Conservation (phyloP, 768 basidiomycete genomes). For the Pisolithus marmoratus region DNA sequence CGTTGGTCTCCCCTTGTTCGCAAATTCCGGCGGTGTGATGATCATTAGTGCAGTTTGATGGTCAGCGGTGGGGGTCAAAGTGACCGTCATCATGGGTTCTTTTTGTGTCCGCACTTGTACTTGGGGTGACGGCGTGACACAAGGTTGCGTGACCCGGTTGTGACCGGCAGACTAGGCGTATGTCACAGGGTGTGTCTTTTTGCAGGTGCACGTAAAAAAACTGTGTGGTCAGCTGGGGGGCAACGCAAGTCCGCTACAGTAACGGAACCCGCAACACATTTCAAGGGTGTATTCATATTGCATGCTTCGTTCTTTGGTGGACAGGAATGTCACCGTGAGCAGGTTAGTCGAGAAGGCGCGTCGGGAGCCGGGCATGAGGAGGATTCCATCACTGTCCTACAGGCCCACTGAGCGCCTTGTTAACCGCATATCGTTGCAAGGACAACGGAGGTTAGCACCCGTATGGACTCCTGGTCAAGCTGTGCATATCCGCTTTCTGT, state of each 20-base stretch:
- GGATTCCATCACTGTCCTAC: not conserved
- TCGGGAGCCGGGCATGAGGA: not conserved
- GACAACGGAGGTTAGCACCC: not conserved
- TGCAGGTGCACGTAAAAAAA: too few relatives aligned
- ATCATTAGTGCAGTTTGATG: too few relatives aligned
- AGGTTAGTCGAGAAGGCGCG: conserved; percentile 23
- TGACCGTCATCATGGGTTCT: too few relatives aligned
- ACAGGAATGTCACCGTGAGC: conserved; percentile 33
- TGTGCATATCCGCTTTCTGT: conserved; percentile 22
- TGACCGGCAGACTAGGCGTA: too few relatives aligned
- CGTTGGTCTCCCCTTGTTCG: too few relatives aligned
- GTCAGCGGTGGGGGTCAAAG: too few relatives aligned
- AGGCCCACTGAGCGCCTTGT: too few relatives aligned
- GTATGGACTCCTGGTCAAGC: conserved; percentile 2
- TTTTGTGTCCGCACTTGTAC: too few relatives aligned
- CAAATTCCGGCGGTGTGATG: too few relatives aligned
- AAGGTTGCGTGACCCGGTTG: too few relatives aligned
- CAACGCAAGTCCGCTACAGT: not conserved
- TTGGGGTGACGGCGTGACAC: too few relatives aligned
- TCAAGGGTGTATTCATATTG: conserved; percentile 14
- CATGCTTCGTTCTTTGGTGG: conserved; percentile 35
- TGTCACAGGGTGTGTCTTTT: not conserved
- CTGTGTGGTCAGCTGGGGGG: too few relatives aligned
- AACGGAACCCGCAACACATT: not conserved
- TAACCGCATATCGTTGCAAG: not conserved